Percentiles rank a stretch among this genome's conserved stretches.
These are phyloP conservation scores for Plantago coronopus DNA, from an alignment of 305 asterid genomes.

Conservation along the genomic window DNA sequence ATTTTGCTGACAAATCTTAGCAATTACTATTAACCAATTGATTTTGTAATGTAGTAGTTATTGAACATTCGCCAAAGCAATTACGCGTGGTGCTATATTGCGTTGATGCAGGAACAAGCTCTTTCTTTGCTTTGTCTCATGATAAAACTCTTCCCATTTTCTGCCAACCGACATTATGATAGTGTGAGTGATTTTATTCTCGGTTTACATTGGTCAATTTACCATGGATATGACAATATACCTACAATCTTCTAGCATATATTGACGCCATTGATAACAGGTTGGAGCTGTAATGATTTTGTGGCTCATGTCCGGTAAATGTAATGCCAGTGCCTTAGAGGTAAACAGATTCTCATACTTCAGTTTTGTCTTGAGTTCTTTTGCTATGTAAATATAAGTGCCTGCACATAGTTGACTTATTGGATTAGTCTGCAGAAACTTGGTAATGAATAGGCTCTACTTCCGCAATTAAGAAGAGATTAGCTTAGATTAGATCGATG, in stretches of 20 bases:
- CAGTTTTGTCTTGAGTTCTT: constrained; percentile 7
- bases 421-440: constrained; percentile 59
- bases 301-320: constrained; percentile 67
- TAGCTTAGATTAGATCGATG: constrained; percentile 77
- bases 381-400: constrained; percentile 24
- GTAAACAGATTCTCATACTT: constrained; percentile 34
- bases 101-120: constrained; percentile 73
- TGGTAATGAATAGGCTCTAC: constrained; percentile 55
- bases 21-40: no score
- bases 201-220: neutral
- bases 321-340: constrained; percentile 43
- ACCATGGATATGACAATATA: no score
- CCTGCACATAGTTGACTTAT: constrained; percentile 16
- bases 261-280: constrained; percentile 33
- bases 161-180: constrained; percentile 68
- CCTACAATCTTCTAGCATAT: neutral
- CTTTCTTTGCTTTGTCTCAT: constrained; percentile 51
- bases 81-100: no score
- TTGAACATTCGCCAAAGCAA: no score
- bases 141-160: constrained; percentile 49
- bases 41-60: no score
- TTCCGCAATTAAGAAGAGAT: constrained; percentile 79
- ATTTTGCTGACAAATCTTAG: no score
- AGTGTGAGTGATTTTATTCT: constrained; percentile 44
- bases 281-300: constrained; percentile 71